These are phyloP conservation scores for Austropuccinia psidii DNA, from an alignment of 1,284 basidiomycete species.

Conservation along the genomic window DNA sequence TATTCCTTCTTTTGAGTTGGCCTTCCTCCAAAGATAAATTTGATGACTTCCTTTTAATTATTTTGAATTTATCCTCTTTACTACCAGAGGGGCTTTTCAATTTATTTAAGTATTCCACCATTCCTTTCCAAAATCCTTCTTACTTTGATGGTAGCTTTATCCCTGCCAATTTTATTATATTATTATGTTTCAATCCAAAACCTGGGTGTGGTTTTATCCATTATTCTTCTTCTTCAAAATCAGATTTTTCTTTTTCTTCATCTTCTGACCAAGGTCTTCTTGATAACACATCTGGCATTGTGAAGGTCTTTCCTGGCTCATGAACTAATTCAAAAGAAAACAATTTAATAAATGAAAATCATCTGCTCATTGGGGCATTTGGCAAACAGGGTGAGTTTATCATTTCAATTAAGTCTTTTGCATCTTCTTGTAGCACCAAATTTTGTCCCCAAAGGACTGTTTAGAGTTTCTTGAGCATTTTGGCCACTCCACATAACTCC, in stretches of 20 bases:
- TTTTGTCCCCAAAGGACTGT: slow-evolving; percentile 6
- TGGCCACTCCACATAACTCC: slow-evolving; percentile 19
- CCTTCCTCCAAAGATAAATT: no score
- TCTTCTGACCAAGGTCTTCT: not conserved
- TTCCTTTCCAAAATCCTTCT: no score
- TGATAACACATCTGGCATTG: slow-evolving; percentile 13
- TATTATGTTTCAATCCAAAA: no score
- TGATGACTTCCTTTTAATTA: no score
- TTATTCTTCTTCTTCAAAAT: slow-evolving; percentile 16
- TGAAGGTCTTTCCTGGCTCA: not conserved
- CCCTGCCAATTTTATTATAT: no score
- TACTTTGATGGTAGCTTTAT: no score
- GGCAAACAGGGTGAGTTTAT: slow-evolving; percentile 8
- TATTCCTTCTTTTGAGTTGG: no score
- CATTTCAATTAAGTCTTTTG: slow-evolving; percentile 19
- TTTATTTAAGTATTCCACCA: no score
- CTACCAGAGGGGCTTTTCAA: no score
- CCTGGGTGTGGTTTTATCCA: not conserved
- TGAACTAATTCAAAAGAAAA: slow-evolving; percentile 18
- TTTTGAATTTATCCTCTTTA: no score
- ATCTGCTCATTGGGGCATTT: slow-evolving; percentile 1
- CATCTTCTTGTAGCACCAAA: slow-evolving; percentile 14
- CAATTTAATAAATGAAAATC: slow-evolving; percentile 7
- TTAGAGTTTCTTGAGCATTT: slow-evolving; percentile 7
- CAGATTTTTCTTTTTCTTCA: not conserved